Base-by-base conservation (phyloP, 2,329 filamentous ascomycete species). In the Scedosporium boydii region DNA sequence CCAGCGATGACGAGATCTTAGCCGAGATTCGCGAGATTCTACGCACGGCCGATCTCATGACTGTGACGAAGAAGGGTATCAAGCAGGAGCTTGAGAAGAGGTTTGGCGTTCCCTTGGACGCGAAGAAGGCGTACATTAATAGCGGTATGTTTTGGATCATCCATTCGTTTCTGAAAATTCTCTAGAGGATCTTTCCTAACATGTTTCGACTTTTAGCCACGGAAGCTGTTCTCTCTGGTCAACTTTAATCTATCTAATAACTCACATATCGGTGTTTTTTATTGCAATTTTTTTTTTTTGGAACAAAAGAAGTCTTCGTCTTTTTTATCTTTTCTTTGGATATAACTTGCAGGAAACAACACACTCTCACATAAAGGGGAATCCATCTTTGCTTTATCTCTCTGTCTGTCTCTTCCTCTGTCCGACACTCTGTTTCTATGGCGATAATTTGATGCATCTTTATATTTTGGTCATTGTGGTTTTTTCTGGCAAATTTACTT, bases 11-110 rank as follows among this genome's bases (percentile, higher is more conserved):
- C 70, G 89, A 91, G 10, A 81, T 99, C 59, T 79, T 99, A 65
- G 88, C 91, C 0, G 95, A 99, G 81, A 99, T 99, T 69, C 85
- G 95, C 60, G 92, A 97, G 71, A 96, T 99, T 66, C 79, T 99
- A 65, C 85, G 87, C 68, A 96, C 89, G 12, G 93, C 92, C 1
- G 95, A 99, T 76, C 78, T 99, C 71, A 99, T 99, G 95, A 93
- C 86, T 4, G 91, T 99, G 53, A 99, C 95, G 67, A 99, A 99
- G 86, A 99, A 99, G 85, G 91, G 90, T 69, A 90, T 99, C 76
- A 98, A 98, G 82, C 78, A 85, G 68, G 95, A 99, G 78, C 78
- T 99, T 63, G 95, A 99, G 81, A 86, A 87, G 70, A 85, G 93
- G 65, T 99, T 99, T 71, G 90, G 90, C 65, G 87, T 96, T 66